Percentiles rank a stretch among this genome's conserved stretches.
Evolutionary conservation across 495 filamentous ascomycete genomes (phyloP).

Genomic region (Podospora fimiseda): DNA sequence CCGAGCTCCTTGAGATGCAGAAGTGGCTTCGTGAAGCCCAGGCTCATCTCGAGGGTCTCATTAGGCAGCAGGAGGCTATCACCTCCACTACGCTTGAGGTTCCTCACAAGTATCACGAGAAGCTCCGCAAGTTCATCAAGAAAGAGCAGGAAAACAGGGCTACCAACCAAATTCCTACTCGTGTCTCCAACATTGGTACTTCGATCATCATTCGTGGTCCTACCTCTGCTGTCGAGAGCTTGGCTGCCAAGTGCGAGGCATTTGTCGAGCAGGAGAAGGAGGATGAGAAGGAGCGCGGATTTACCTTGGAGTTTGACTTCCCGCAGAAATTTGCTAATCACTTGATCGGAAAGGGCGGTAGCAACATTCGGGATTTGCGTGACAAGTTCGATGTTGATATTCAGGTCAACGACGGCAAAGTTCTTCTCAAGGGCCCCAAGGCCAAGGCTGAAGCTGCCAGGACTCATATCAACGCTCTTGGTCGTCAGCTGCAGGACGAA

Average conservation of each 20-base stretch:
- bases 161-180: constrained; percentile 63
- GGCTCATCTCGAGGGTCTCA: constrained; percentile 59
- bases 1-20: constrained; percentile 35
- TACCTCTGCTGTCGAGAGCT: constrained; percentile 57
- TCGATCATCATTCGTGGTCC: constrained; percentile 72
- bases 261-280: constrained; percentile 80
- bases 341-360: constrained; percentile 85
- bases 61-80: constrained; percentile 66
- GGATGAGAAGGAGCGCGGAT: constrained; percentile 83
- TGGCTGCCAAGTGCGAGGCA: constrained; percentile 59
- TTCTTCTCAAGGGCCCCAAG: constrained; percentile 55
- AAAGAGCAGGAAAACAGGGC: constrained; percentile 63
- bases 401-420: constrained; percentile 68
- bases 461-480: constrained; percentile 65
- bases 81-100: constrained; percentile 58
- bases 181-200: constrained; percentile 51
- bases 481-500: constrained; percentile 79
- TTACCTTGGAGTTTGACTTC: constrained; percentile 80
- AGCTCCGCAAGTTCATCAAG: constrained; percentile 68
- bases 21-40: constrained; percentile 65
- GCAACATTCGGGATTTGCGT: constrained; percentile 90
- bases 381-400: constrained; percentile 98
- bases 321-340: constrained; percentile 90
- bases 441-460: constrained; percentile 74
- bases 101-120: constrained; percentile 69